Conservation (phyloP, 352 stramenopile species). For the Plasmopara muralis region DNA sequence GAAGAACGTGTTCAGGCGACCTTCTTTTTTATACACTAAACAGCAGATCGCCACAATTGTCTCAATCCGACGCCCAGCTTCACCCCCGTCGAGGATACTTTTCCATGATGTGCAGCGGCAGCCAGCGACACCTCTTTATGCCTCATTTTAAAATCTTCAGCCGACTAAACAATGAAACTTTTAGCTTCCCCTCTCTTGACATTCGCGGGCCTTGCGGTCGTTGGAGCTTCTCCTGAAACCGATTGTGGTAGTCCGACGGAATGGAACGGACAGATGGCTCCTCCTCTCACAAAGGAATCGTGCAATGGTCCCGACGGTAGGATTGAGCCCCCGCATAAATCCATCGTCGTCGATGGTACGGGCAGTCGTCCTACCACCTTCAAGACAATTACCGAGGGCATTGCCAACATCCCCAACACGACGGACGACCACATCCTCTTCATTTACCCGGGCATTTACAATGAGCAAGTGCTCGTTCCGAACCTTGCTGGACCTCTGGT, state of each 20-base stretch:
- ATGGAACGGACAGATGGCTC: not conserved
- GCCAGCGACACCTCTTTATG: too few species aligned
- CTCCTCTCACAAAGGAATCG: not conserved
- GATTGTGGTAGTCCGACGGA: not conserved
- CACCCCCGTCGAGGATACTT: too few species aligned
- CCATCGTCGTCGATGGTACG: slow-evolving; percentile 14
- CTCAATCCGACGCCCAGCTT: too few species aligned
- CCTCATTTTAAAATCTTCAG: too few species aligned
- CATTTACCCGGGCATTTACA: slow-evolving; percentile 11
- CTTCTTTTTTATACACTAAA: too few species aligned
- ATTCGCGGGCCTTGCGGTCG: too few species aligned
- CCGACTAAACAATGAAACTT: too few species aligned
- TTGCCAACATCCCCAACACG: slow-evolving; percentile 14
- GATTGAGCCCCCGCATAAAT: slow-evolving; percentile 1
- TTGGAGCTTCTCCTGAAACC: too few species aligned
- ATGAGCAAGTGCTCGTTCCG: slow-evolving; percentile 11
- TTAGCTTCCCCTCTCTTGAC: too few species aligned
- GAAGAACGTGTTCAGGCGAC: too few species aligned
- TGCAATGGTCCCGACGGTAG: slow-evolving; percentile 5
- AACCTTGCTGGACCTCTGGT: slow-evolving; percentile 8
- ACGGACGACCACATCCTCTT: slow-evolving; percentile 13
- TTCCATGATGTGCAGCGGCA: too few species aligned
- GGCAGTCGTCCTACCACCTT: slow-evolving; percentile 8
- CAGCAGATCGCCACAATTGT: too few species aligned
- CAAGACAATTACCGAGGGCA: slow-evolving; percentile 5